Conservation (phyloP, 2,329 filamentous ascomycete species). For the Pestalotiopsis sp. region DNA sequence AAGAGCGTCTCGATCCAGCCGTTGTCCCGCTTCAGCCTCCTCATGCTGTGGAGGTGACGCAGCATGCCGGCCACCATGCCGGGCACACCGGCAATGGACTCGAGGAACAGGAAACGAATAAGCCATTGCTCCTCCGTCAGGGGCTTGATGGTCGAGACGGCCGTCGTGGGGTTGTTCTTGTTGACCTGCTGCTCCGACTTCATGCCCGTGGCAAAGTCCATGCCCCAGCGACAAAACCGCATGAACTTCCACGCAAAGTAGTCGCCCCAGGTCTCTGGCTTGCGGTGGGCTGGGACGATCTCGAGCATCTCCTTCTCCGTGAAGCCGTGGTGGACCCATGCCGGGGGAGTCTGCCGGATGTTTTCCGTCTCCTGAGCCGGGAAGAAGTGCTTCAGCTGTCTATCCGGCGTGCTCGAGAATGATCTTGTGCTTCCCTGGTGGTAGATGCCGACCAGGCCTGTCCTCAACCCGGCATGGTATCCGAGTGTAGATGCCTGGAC, state of each 20-base stretch:
- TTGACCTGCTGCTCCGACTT: conserved; percentile 71
- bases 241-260: conserved; percentile 78
- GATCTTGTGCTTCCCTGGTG: conserved; percentile 30
- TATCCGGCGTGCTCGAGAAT: conserved; percentile 53
- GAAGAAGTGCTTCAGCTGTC: conserved; percentile 61
- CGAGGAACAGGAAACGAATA: conserved; percentile 87
- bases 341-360: conserved; percentile 64
- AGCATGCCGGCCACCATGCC: conserved; percentile 98
- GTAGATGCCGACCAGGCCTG: conserved; percentile 26
- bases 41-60: conserved; percentile 81
- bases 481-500: conserved; percentile 22
- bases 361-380: conserved; percentile 61
- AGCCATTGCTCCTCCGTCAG: conserved; percentile 89
- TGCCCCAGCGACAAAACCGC: conserved; percentile 73
- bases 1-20: conserved; percentile 95
- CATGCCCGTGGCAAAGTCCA: conserved; percentile 79
- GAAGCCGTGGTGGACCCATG: conserved; percentile 75
- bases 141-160: conserved; percentile 55
- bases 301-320: conserved; percentile 77
- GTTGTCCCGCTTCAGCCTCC: conserved; percentile 88
- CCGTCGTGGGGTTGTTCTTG: conserved; percentile 57
- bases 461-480: conserved; percentile 29
- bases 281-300: conserved; percentile 76
- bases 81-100: conserved; percentile 91
- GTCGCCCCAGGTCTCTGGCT: conserved; percentile 74